Base-by-base conservation (phyloP, 805 yeast species). In the Maudiozyma serrabonitensis region DNA sequence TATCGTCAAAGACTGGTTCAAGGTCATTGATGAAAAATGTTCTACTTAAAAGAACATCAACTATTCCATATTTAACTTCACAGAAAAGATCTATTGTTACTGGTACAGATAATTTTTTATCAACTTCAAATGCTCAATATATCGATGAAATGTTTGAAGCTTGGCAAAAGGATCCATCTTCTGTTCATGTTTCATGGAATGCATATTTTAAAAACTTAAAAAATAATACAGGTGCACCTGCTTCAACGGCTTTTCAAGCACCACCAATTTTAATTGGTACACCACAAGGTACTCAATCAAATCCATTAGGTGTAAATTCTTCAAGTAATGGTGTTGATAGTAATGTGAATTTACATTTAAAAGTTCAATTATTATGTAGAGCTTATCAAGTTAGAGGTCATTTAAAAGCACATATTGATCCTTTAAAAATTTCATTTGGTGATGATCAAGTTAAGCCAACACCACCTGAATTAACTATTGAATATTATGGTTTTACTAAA, bases 381-480 rank as follows among this genome's bases (percentile, higher is more conserved):
- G 99, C 99, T 31, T 93, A 90, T 73, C 99, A 93, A 75, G 99
- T 93, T 47, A 82, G 98, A 71, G 99, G 99, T 58, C 99, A 93
- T 70, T 85, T 83, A 69, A 87, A 87, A 74, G 97, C 98, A 43
- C 84, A 82, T 60, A 83, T 89, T 54, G 99, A 93, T 70, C 99
- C 99, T n/a, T 75, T 93, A 64, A 91, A 85, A 37, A 85, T 91
- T 63, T 80, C 90, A 18, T 87, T 82, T 64, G 97, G 93, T 59
- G 86, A 80, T 62, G 79, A 79, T 61, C 62, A 70, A 52, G 54
- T 65, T 12, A 67, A 71, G 47, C 72, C 75, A 16, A 54, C 76
- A 43, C 97, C 99, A 54, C 81, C 76, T 63, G 99, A 93, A 72
- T 76, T 93, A 66, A 87, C 96, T 45, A 74, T 89, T 53, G 97